Base-by-base conservation (phyloP, 1,139 yeast genomes). In the Taiozyma sp. region DNA sequence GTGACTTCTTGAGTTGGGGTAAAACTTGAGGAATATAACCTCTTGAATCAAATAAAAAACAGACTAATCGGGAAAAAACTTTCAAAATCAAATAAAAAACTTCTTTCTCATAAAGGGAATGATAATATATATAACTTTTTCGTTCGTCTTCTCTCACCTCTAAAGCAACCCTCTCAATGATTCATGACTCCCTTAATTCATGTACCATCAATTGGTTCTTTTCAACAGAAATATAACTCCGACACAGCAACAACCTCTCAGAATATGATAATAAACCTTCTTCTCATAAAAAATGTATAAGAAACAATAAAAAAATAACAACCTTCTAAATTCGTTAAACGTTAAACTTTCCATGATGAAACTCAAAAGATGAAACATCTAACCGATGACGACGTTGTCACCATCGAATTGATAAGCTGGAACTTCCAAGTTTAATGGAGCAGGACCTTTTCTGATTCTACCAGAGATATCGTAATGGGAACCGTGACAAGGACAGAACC, bases 401-500 rank as follows among this genome's bases (percentile, higher is more conserved):
- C 83, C 89, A 54, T 81, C 89, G 71, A 95, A 88, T 65, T 84
- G 90, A 72, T 95, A 95, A 64, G 81, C 80, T 66, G 99, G 99
- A 65, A 95, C 81, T 80, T 93, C 99, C 79, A 95, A 83, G 82
- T 93, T 93, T 74, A 91, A 83, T 70, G 99, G 99, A 71, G 99
- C 99, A 67, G 99, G 99, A 65, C 99, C 99, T 79, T 85, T 93
- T 86, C 99, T 90, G 73, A 95, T 93, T 86, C 99, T 93, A 73
- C 99, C 99, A 59, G 98, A 87, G 78, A 95, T 95, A 78, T 95
- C 99, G 78, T 95, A 95, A 76, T 95, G 99, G 71, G 99, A 93
- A 83, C 99, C 99, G 80, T 95, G 99, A 80, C 99, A 95, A 62
- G 99, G 99, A 77, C 99, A 95, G 93, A 95, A 95, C 99, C 99